Base-by-base conservation (phyloP, 2,329 filamentous ascomycete species). In the Fusarium agapanthi region DNA sequence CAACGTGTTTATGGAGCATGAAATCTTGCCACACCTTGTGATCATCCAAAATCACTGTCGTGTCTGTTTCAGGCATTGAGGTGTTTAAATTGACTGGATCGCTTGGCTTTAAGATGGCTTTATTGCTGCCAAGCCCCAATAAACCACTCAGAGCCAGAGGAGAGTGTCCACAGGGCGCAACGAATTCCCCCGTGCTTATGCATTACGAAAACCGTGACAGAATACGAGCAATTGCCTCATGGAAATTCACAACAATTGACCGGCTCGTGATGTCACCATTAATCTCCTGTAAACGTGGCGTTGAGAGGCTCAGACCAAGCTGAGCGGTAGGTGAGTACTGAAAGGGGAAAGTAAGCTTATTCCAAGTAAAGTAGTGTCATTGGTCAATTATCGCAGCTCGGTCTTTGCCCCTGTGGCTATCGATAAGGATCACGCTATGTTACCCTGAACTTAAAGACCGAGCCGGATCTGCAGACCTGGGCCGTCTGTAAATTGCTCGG, bases 381-480 rank as follows among this genome's bases (percentile, higher is more conserved):
- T 51, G 47, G 47, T 20, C 7, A 9, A 12, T 24, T 0, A 0
- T 22, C 1, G 1, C 0, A 5, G 7, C 30, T 50, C 47, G 30
- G 47, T 51, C 47, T 51, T 53, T 53, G 2, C 7, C 34, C 50
- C 20, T 38, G 20, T 10, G 1, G 9, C 15, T 53, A 53, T 53
- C 50, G 50, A 53, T 53, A 38, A 53, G 34, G 20, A 18, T 28
- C 20, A 16, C 2, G 10, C 10, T 38, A 13, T 16, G 24, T 9
- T 53, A 53, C 50, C 50, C 50, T 53, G 1, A 38, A 53, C 24
- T n/a, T 20, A 53, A 53, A 53, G 50, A 53, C 50, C 50, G 50
- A 53, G 50, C 20, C 0, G 3, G 6, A 34, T 50, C n/a, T 1
- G 4, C 30, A 10, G 3, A 24, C 2, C 0, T 14, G 15, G 2